Evolutionary conservation across 176 grass and related monocot genomes (phyloP).

Genomic region (Zea mays): Zm-B73-REFERENCE-NAM-5.0 NC_050099.1:68510001-68510500

Average conservation of each 20-base stretch:
- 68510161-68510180: not conserved
- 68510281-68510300: not conserved
- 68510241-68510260: not conserved
- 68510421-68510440: not conserved
- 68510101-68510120: conserved; percentile 23
- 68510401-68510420: not conserved
- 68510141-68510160: not conserved
- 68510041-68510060: conserved; percentile 49
- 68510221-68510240: not conserved
- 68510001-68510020: conserved; percentile 5
- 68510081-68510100: conserved; percentile 50
- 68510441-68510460: not conserved
- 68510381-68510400: not conserved
- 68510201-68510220: not conserved
- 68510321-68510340: conserved; percentile 28
- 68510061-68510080: conserved; percentile 26
- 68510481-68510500: not conserved
- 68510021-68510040: conserved; percentile 56
- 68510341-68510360: not conserved
- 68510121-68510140: conserved; percentile 6
- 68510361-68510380: not conserved
- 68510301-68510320: not conserved
- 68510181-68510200: not conserved
- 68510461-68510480: not conserved
- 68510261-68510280: not conserved